These are phyloP conservation scores for Calonectria hongkongensis DNA, from an alignment of 2,329 filamentous ascomycete genomes.

Conservation along the genomic window DNA sequence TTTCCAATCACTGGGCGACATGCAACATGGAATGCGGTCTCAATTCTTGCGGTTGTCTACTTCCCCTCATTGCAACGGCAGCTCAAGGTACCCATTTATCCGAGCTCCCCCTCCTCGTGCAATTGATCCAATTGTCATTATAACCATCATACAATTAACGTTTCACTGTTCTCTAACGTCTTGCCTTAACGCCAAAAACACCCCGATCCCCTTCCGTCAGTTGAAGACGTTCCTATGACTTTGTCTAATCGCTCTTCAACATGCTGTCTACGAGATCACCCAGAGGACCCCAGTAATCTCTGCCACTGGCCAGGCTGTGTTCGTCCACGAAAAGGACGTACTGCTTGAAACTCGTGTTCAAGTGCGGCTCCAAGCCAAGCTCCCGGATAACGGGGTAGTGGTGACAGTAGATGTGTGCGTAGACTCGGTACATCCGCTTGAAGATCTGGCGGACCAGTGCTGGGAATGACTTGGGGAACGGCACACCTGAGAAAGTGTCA, in stretches of 20 bases:
- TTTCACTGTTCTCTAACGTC: slow-evolving; percentile 38
- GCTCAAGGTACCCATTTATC: slow-evolving; percentile 21
- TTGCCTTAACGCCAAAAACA: slow-evolving; percentile 46
- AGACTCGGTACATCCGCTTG: slow-evolving; percentile 98
- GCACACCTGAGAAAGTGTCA: slow-evolving; percentile 77
- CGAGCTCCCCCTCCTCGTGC: slow-evolving; percentile 22
- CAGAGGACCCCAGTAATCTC: slow-evolving; percentile 97
- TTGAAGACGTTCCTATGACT: slow-evolving; percentile 28
- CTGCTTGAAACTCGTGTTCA: slow-evolving; percentile 99
- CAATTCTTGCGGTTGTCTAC: slow-evolving; percentile 14
- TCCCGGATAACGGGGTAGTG: slow-evolving; percentile 98
- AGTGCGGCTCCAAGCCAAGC: slow-evolving; percentile 94
- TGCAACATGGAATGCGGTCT: slow-evolving; percentile 12
- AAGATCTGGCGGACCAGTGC: slow-evolving; percentile 94
- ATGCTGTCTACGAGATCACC: slow-evolving; percentile 98
- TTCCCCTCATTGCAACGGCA: slow-evolving; percentile 12
- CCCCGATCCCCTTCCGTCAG: slow-evolving; percentile 42
- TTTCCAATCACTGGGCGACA: not conserved
- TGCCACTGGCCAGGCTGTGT: slow-evolving; percentile 91
- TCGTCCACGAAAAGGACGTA: slow-evolving; percentile 99
- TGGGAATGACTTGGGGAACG: slow-evolving; percentile 95
- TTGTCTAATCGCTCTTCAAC: slow-evolving; percentile 87
- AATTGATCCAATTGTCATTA: slow-evolving; percentile 37
- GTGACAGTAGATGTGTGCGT: slow-evolving; percentile 99
- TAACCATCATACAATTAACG: slow-evolving; percentile 50